These are phyloP conservation scores for Helminthosporium solani DNA, from an alignment of 2,329 filamentous ascomycete species.

Conservation along the genomic window DNA sequence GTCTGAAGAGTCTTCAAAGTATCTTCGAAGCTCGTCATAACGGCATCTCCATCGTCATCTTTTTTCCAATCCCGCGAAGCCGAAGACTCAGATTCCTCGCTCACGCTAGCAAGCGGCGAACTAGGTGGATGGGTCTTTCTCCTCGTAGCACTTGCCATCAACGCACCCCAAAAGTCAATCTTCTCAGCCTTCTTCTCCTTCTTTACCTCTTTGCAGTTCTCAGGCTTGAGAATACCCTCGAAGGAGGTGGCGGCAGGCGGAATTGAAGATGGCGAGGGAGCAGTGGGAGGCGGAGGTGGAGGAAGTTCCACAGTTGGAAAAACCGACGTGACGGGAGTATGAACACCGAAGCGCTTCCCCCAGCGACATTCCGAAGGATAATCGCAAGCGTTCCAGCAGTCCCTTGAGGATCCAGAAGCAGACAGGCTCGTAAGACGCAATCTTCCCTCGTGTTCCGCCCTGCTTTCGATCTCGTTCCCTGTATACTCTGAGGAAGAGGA, in stretches of 20 bases:
- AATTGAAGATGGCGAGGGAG: background rate
- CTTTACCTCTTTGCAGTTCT: slow-evolving; percentile 10
- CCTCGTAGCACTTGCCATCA: slow-evolving; percentile 29
- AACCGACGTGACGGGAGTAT: slow-evolving; percentile 18
- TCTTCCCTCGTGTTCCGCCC: background rate
- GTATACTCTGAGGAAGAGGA: background rate
- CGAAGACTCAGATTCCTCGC: slow-evolving; percentile 5
- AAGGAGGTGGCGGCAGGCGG: slow-evolving; percentile 7
- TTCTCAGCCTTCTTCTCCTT: slow-evolving; percentile 13
- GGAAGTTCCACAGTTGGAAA: slow-evolving; percentile 5
- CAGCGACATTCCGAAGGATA: slow-evolving; percentile 50
- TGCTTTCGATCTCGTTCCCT: background rate
- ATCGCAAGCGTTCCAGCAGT: slow-evolving; percentile 50
- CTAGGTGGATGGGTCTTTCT: slow-evolving; percentile 16
- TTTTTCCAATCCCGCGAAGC: background rate
- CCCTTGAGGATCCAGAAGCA: slow-evolving; percentile 14
- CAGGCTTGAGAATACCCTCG: slow-evolving; percentile 18
- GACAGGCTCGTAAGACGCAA: background rate
- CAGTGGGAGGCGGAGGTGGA: slow-evolving; percentile 8
- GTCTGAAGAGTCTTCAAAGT: background rate
- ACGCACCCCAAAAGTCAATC: slow-evolving; percentile 24
- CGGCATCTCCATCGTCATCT: background rate
- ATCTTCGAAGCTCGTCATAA: background rate
- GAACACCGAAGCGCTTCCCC: slow-evolving; percentile 32
- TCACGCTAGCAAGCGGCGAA: slow-evolving; percentile 19